Base-by-base conservation (phyloP, 441 rosid species). In the Pelargonium exstipulatum region DNA sequence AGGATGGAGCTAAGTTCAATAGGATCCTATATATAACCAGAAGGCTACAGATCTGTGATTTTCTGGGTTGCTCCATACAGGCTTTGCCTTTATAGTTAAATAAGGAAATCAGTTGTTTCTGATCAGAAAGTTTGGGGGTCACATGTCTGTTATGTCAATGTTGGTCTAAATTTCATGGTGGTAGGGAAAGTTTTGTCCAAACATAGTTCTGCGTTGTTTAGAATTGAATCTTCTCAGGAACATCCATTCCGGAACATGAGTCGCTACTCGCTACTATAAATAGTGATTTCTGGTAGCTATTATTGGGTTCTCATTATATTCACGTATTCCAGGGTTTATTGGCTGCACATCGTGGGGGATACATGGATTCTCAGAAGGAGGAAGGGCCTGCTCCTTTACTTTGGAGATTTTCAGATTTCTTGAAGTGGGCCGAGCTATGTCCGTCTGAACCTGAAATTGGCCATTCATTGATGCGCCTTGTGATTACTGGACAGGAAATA, bases 291-390 rank as follows among this genome's bases (percentile, higher is more conserved):
- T 48, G 53, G 14, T 9, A 48, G 8, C 53, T 9, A 35, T 53
- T 49, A 26, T 18, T 69, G 58, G 63, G 66, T 76, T 42, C 51
- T 9, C 68, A 45, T 46, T 3, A 49, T 48, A 26, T 58, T 69
- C 57, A 66, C 77, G 74, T 76, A 65, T 69, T 79, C 45, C 78
- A 95, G 97, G 96, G 98, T 74, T 81, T 95, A 70, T 78, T 95
- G 77, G 99, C 98, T 75, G 97, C 98, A 62, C 99, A 95, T 81
- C 96, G 97, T 66, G 99, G 98, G 73, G 99, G 98, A 45, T 95
- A 95, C 76, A 88, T 95, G 79, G 97, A 92, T 80, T 87, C 92
- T 76, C 99, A 92, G 76, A 88, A 88, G 79, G 98, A 95, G 76
- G 98, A 95, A 84, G 99, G 99, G 45, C 98, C 98, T 10, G 91